Conservation (phyloP, 306 rosid species). For the Pueraria montana region DNA sequence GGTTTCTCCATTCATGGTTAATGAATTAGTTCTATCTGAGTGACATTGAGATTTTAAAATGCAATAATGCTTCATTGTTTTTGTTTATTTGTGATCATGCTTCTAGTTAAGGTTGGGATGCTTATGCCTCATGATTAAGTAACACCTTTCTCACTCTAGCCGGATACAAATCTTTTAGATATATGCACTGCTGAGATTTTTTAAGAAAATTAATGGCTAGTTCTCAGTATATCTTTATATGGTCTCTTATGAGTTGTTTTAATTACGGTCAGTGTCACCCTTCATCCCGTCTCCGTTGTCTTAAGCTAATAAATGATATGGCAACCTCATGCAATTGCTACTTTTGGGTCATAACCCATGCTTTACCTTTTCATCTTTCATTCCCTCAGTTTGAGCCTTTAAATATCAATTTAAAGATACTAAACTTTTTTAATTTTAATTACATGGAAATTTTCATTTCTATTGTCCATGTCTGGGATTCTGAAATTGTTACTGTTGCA, state of each 20-base stretch:
- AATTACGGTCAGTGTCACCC: background rate
- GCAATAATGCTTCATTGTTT: conserved; percentile 10
- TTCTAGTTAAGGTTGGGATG: background rate
- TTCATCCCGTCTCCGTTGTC: background rate
- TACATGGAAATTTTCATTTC: background rate
- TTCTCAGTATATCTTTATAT: background rate
- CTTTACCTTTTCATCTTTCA: conserved; percentile 2
- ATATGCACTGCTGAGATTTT: background rate
- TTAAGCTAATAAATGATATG: background rate
- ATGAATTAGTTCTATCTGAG: background rate
- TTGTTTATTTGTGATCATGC: background rate
- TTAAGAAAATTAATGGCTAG: background rate
- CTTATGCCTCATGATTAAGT: background rate
- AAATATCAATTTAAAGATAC: background rate
- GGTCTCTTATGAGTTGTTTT: conserved; percentile 16
- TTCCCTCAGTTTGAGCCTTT: conserved; percentile 17
- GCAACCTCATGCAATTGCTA: conserved; percentile 16
- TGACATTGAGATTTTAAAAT: conserved; percentile 2
- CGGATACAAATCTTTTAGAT: background rate
- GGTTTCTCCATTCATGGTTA: conserved; percentile 14
- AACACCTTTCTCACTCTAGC: conserved; percentile 10
- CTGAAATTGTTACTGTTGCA: background rate
- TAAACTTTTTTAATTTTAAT: background rate
- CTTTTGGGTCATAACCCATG: background rate
- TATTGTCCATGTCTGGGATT: background rate